These are phyloP conservation scores for Talaromyces sp. DNA, from an alignment of 2,329 filamentous ascomycete genomes.

Conservation along the genomic window DNA sequence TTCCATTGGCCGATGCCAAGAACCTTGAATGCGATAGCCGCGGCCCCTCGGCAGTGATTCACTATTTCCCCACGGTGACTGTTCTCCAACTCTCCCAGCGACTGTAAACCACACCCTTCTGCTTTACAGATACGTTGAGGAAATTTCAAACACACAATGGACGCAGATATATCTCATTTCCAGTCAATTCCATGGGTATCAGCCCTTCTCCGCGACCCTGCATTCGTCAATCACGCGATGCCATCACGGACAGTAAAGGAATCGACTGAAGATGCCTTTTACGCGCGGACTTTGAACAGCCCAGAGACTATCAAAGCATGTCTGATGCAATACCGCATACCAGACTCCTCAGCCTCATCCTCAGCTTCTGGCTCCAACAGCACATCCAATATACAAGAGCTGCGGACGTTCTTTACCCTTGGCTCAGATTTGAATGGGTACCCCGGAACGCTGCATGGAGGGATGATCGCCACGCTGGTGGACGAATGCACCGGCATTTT, in stretches of 20 bases:
- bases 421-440: constrained; percentile 22
- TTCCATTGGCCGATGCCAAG: background rate
- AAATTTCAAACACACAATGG: background rate
- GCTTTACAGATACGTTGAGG: background rate
- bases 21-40: background rate
- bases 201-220: background rate
- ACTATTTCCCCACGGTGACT: background rate
- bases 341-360: background rate
- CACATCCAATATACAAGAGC: constrained; percentile 8
- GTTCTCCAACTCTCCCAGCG: background rate
- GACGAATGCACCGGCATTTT: constrained; percentile 21
- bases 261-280: background rate
- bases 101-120: background rate
- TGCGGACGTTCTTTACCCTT: constrained; percentile 23
- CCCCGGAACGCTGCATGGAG: constrained; percentile 22
- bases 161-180: background rate
- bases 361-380: background rate
- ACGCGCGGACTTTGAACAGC: background rate
- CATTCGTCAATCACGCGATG: background rate
- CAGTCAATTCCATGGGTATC: background rate
- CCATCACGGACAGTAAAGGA: background rate
- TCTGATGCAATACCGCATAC: background rate
- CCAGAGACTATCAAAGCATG: background rate
- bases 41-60: background rate
- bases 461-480: constrained; percentile 20